Evolutionary conservation across 2,329 filamentous ascomycete genomes (phyloP).

Genomic region (Ilyonectria destructans): DNA sequence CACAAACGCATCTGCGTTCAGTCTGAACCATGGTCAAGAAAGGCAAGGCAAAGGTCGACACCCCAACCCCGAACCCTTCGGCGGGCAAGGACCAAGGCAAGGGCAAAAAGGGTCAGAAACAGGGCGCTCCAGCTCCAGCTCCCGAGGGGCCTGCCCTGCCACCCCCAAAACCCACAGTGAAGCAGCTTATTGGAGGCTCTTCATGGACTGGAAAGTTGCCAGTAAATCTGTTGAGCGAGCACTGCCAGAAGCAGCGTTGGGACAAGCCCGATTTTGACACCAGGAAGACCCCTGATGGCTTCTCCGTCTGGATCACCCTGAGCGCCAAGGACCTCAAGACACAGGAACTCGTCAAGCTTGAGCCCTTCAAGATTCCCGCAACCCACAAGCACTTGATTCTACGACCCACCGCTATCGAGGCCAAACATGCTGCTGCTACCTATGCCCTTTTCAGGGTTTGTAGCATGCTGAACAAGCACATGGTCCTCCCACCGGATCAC

Average conservation of each 20-base stretch:
- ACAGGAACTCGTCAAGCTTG: constrained; percentile 80
- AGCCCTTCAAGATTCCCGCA: constrained; percentile 86
- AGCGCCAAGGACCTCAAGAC: constrained; percentile 86
- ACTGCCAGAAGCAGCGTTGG: constrained; percentile 97
- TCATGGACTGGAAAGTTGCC: constrained; percentile 99
- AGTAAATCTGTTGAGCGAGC: constrained; percentile 92
- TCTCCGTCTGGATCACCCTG: constrained; percentile 86
- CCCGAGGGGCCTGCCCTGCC: constrained; percentile 56
- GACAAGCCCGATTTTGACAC: constrained; percentile 93
- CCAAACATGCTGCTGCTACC: constrained; percentile 92
- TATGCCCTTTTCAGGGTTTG: constrained; percentile 93
- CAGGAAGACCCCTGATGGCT: constrained; percentile 81
- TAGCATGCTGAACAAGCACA: constrained; percentile 96
- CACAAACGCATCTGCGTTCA: constrained; percentile 1
- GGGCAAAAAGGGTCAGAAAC: constrained; percentile 59
- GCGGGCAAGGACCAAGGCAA: constrained; percentile 63
- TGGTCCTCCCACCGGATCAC: constrained; percentile 93
- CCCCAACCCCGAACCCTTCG: constrained; percentile 54
- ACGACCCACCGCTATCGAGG: constrained; percentile 88
- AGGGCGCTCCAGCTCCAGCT: constrained; percentile 44
- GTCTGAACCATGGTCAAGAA: constrained; percentile 66
- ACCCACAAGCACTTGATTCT: constrained; percentile 83
- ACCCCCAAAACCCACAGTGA: constrained; percentile 75
- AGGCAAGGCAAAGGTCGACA: constrained; percentile 66
- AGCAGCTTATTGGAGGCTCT: constrained; percentile 91